Conservation (phyloP, 768 basidiomycete species). For the Agaricus sinodeliciosus region DNA sequence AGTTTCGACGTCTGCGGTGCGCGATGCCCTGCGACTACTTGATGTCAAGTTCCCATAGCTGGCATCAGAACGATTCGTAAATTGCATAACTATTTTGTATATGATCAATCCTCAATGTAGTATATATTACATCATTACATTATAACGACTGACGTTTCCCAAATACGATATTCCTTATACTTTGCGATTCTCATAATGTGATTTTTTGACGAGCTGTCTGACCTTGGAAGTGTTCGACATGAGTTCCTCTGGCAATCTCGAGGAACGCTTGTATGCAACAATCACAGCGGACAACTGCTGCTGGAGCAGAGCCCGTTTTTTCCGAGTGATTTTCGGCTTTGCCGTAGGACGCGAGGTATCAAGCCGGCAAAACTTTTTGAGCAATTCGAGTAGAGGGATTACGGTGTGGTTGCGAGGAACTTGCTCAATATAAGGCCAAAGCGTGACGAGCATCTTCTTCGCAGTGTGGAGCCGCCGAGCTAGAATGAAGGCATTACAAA, state of each 20-base stretch:
- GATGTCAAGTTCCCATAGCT: slow-evolving; percentile 52
- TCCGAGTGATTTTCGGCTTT: background rate
- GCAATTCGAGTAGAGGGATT: slow-evolving; percentile 3
- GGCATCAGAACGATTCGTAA: slow-evolving; percentile 4
- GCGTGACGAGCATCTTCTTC: slow-evolving; percentile 42
- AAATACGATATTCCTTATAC: background rate
- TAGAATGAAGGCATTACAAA: slow-evolving; percentile 61
- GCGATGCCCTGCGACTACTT: slow-evolving; percentile 67
- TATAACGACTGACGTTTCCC: slow-evolving; percentile 2
- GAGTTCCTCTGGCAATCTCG: background rate
- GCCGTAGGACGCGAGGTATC: background rate
- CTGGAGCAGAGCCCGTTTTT: background rate
- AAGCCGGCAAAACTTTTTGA: slow-evolving; percentile 1
- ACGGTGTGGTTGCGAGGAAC: slow-evolving; percentile 45
- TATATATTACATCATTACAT: slow-evolving; percentile 6
- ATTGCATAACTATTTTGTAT: background rate
- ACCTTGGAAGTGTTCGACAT: background rate
- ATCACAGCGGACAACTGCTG: background rate
- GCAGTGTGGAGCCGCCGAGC: slow-evolving; percentile 46
- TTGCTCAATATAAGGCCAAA: slow-evolving; percentile 62
- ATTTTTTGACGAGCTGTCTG: background rate
- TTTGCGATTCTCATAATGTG: background rate
- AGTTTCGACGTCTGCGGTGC: slow-evolving; percentile 68
- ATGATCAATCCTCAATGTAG: slow-evolving; percentile 7
- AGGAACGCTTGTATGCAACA: background rate